These are phyloP conservation scores for Pythium folliculosum DNA, from an alignment of 352 stramenopile species.

Conservation along the genomic window DNA sequence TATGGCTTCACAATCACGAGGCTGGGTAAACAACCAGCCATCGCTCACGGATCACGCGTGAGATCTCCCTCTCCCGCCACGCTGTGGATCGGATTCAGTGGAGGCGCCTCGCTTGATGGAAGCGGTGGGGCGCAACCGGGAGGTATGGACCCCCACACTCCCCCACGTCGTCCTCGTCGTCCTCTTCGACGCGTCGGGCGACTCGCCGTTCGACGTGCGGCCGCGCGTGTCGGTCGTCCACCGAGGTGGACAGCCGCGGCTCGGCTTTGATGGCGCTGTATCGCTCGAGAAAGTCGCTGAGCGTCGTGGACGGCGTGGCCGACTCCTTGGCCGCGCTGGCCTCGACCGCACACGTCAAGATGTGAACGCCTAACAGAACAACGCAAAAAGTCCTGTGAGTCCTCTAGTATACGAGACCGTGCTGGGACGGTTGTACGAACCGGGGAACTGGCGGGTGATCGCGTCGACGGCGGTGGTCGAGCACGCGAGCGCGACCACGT, in stretches of 20 bases:
- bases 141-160: too few relatives aligned
- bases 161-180: neutral
- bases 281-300: slow-evolving; percentile 47
- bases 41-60: neutral
- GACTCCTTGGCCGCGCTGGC: slow-evolving; percentile 2
- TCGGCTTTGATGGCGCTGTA: slow-evolving; percentile 37
- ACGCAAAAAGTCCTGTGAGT: slow-evolving; percentile 21
- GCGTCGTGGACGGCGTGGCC: slow-evolving; percentile 28
- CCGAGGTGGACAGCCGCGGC: too few relatives aligned
- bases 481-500: slow-evolving; percentile 42
- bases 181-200: too few relatives aligned
- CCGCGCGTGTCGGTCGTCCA: too few relatives aligned
- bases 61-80: neutral
- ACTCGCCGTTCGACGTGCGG: too few relatives aligned
- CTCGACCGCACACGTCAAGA: slow-evolving; percentile 37
- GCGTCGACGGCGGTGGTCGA: slow-evolving; percentile 33
- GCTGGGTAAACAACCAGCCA: neutral
- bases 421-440: slow-evolving; percentile 26
- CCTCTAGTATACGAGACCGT: neutral
- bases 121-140: too few relatives aligned
- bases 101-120: too few relatives aligned
- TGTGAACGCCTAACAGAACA: slow-evolving; percentile 4
- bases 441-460: slow-evolving; percentile 39
- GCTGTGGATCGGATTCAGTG: too few relatives aligned
- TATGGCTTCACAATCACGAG: slow-evolving; percentile 8